Evolutionary conservation across 148 eudicot species (phyloP), one percentile per base, ranked within the genome.

Genomic region (Salicornia ramosissima): DNA sequence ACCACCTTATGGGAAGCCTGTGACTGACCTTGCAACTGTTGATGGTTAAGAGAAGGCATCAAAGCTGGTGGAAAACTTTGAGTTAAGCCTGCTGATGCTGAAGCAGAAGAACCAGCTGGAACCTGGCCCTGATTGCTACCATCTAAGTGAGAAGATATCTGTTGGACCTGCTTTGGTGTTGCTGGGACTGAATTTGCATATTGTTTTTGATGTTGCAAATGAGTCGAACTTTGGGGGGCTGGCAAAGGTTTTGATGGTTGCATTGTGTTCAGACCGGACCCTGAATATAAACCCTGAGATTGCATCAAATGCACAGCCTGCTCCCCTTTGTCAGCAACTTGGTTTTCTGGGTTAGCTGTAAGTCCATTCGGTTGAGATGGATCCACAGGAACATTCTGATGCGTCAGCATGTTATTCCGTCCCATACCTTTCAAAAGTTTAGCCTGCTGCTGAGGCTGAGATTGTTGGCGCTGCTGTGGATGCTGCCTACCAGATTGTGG

Each of bases 401-500:
- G 85, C 65, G 77, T 78, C 70, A 69, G 46, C 77, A 77, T 29
- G 72, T 78, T 93, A 74, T 80, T 85, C 83, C 87, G 80, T 53
- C 89, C 91, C 34, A 80, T 79, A 69, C 86, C 98, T 73, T 84
- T 93, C 66, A 65, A 55, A 69, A 73, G 64, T 77, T 88, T 90
- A 77, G 83, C 77, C 67, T 80, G 89, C 52, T 80, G 89, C 78
- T 83, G 91, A 75, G 85, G 31, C 74, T 85, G 86, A 25, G 78
- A 53, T 65, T 74, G 88, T 69, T 82, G 87, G 15, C 85, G 78
- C 70, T 90, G 98, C 74, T 78, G 88, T 45, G 90, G 96, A 67
- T 90, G 94, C 70, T 82, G 85, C 81, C 93, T 83, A 25, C 86
- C 78, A 51, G 93, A 67, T 72, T 88, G 93, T 42, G 73, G 87